Evolutionary conservation across 2,329 filamentous ascomycete species (phyloP).

Genomic region (Cryphonectria carpinicola): DNA sequence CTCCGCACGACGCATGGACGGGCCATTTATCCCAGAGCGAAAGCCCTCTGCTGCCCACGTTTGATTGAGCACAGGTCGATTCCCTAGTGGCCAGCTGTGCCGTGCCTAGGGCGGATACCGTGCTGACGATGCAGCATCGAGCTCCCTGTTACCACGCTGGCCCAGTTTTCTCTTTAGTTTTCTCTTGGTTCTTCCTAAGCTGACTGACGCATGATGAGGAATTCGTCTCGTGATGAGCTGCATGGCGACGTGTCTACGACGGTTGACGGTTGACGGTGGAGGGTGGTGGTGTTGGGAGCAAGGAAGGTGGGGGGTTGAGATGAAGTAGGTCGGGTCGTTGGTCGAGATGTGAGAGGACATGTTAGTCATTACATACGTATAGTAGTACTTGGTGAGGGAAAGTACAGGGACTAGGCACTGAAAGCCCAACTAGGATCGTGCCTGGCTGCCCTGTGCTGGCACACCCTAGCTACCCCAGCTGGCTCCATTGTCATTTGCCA

Average conservation of each 20-base stretch:
- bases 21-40: slow-evolving; percentile 1
- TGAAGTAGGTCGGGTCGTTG: not conserved
- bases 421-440: not conserved
- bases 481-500: not conserved
- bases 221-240: not conserved
- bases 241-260: not conserved
- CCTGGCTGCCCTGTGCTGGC: slow-evolving; percentile 1
- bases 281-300: not conserved
- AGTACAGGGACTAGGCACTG: not conserved
- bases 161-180: not conserved
- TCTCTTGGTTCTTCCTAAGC: not conserved
- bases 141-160: not conserved
- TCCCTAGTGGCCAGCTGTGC: not conserved
- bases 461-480: not conserved
- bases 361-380: not conserved
- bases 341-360: not conserved
- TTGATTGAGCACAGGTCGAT: not conserved
- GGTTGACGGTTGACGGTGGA: not conserved
- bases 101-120: not conserved
- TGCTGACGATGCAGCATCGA: slow-evolving; percentile 5
- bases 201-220: not conserved
- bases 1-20: slow-evolving; percentile 6
- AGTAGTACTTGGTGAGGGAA: not conserved
- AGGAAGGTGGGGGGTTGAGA: not conserved
- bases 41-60: not conserved